Evolutionary conservation across 225 moss, liverwort and hornwort genomes (phyloP).

Genomic region (Marchantia polymorpha): DNA sequence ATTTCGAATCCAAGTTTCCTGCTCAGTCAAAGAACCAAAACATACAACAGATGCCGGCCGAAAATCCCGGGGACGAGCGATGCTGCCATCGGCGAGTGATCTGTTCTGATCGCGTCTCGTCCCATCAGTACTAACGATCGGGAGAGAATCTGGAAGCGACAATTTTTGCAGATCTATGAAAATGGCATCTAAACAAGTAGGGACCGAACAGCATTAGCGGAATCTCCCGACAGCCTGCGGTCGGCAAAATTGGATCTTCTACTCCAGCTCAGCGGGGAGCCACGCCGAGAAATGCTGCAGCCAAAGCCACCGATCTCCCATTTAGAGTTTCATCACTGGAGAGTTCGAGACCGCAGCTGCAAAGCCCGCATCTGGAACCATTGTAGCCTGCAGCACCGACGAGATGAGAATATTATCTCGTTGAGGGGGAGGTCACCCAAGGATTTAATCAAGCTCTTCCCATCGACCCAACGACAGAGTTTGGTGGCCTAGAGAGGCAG

Average conservation of each 20-base stretch:
- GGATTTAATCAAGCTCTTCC: constrained; percentile 3
- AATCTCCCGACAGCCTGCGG: background rate
- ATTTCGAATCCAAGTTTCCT: background rate
- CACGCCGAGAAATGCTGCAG: background rate
- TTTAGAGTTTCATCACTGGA: background rate
- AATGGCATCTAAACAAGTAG: background rate
- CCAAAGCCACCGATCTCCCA: background rate
- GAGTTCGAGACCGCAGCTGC: background rate
- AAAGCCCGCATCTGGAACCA: background rate
- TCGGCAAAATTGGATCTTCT: background rate
- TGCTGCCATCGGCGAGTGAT: background rate
- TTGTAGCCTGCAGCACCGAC: background rate
- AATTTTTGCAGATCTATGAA: background rate
- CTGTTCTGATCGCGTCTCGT: background rate
- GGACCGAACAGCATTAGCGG: background rate
- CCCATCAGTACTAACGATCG: background rate
- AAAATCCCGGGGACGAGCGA: background rate
- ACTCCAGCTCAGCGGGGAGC: background rate
- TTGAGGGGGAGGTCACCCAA: constrained; percentile 15
- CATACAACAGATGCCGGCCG: background rate
- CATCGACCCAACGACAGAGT: background rate
- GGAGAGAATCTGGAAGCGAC: background rate
- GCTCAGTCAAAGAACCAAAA: background rate
- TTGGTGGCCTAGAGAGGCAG: background rate
- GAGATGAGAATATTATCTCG: constrained; percentile 10